Percentiles rank a stretch among this genome's conserved stretches.
Conservation (phyloP, 1,284 basidiomycete species). For the Leucoagaricus sp. region DNA sequence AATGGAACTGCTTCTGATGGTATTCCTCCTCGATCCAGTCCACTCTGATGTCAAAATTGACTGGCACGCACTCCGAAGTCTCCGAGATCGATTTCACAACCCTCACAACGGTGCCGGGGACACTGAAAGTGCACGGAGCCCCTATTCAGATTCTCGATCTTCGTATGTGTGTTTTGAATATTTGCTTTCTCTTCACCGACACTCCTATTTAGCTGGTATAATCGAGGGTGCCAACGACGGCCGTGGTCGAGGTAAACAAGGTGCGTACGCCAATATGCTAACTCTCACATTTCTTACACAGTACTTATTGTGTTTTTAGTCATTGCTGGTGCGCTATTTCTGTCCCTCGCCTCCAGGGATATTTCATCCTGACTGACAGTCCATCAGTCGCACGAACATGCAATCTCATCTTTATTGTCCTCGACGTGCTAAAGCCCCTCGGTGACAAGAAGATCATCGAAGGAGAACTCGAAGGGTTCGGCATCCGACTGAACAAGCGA, state of each 20-base stretch:
- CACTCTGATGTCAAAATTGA: slow-evolving; percentile 97
- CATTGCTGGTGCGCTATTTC: slow-evolving; percentile 67
- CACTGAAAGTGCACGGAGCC: slow-evolving; percentile 92
- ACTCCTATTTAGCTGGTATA: slow-evolving; percentile 75
- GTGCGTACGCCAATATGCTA: slow-evolving; percentile 35
- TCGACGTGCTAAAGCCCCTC: slow-evolving; percentile 97
- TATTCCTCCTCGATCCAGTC: slow-evolving; percentile 56
- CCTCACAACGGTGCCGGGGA: slow-evolving; percentile 92
- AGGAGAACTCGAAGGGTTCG: slow-evolving; percentile 93
- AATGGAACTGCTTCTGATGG: not conserved
- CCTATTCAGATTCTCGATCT: slow-evolving; percentile 88
- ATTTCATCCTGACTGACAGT: not conserved
- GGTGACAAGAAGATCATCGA: slow-evolving; percentile 94
- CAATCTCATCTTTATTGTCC: slow-evolving; percentile 97
- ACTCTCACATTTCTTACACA: not conserved
- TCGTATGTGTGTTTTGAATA: slow-evolving; percentile 48
- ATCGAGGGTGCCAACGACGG: slow-evolving; percentile 99
- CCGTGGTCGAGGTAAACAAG: slow-evolving; percentile 97
- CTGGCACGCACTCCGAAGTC: slow-evolving; percentile 96
- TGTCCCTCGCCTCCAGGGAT: slow-evolving; percentile 11
- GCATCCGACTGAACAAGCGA: slow-evolving; percentile 94
- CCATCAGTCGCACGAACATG: slow-evolving; percentile 89
- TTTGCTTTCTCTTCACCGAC: not conserved
- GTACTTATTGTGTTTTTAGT: slow-evolving; percentile 42
- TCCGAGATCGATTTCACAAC: slow-evolving; percentile 99